These are phyloP conservation scores for Picochlorum sp. DNA, from an alignment of 139 green algal genomes.

Conservation along the genomic window DNA sequence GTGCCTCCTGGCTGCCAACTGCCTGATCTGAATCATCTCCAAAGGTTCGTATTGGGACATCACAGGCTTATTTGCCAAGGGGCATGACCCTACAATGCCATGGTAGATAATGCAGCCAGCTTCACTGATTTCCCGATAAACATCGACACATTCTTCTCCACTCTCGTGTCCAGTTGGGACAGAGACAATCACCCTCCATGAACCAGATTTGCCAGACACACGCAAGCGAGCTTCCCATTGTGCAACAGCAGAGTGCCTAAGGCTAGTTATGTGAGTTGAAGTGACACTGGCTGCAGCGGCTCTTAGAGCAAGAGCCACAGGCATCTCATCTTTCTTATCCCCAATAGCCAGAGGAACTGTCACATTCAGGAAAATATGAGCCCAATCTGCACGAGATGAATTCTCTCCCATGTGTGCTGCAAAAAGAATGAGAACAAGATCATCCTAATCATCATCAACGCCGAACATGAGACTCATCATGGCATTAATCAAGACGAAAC, in stretches of 20 bases:
- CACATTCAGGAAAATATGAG: slow-evolving; percentile 68
- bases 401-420: not conserved
- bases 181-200: slow-evolving; percentile 77
- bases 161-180: slow-evolving; percentile 80
- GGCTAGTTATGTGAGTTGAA: not conserved
- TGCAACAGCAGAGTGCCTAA: slow-evolving; percentile 54
- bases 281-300: slow-evolving; percentile 21
- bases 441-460: not conserved
- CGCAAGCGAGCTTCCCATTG: slow-evolving; percentile 74
- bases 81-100: not conserved
- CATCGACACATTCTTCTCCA: slow-evolving; percentile 73
- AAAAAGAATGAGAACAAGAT: no score
- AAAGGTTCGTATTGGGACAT: slow-evolving; percentile 62
- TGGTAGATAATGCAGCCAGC: not conserved
- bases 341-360: slow-evolving; percentile 40
- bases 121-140: slow-evolving; percentile 66
- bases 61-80: slow-evolving; percentile 43
- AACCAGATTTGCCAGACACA: slow-evolving; percentile 23
- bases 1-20: slow-evolving; percentile 63
- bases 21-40: slow-evolving; percentile 63
- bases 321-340: slow-evolving; percentile 24
- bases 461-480: not conserved
- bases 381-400: slow-evolving; percentile 56
- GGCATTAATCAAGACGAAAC: no score
- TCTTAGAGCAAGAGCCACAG: slow-evolving; percentile 50